These are phyloP conservation scores for Haplosporangium gracile DNA, from an alignment of 192 early-diverging fungal species.

Conservation along the genomic window DNA sequence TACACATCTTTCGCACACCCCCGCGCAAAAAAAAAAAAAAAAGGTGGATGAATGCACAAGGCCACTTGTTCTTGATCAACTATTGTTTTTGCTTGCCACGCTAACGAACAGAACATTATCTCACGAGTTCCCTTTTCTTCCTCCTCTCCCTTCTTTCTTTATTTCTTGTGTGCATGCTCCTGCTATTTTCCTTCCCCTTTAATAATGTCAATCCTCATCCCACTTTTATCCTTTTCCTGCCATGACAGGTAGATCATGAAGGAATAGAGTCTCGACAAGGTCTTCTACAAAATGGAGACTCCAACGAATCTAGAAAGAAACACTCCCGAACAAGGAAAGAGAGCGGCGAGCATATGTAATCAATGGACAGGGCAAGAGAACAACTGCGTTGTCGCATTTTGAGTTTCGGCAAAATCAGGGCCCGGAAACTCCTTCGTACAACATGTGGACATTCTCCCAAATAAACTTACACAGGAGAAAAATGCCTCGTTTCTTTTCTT, in stretches of 20 bases:
- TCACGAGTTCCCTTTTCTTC: neutral
- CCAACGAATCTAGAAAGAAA: neutral
- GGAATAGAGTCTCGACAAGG: neutral
- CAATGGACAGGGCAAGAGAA: neutral
- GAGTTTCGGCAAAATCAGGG: conserved; percentile 5
- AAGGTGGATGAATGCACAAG: no score
- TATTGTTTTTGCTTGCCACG: neutral
- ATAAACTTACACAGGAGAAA: neutral
- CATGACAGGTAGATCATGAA: neutral
- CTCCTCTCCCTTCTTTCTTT: neutral
- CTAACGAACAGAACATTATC: neutral
- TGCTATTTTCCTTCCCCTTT: neutral
- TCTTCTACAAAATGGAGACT: neutral
- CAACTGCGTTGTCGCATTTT: neutral
- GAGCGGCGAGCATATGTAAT: neutral
- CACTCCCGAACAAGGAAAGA: neutral
- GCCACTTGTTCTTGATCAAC: no score
- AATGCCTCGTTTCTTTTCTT: neutral
- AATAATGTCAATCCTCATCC: neutral
- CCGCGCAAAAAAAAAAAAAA: neutral
- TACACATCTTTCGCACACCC: neutral
- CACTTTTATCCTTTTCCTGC: neutral
- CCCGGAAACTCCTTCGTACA: neutral
- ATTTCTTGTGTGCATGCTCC: neutral
- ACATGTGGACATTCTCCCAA: neutral